Conservation (phyloP, 1,139 yeast genomes). For the Diutina neorugosa region DNA sequence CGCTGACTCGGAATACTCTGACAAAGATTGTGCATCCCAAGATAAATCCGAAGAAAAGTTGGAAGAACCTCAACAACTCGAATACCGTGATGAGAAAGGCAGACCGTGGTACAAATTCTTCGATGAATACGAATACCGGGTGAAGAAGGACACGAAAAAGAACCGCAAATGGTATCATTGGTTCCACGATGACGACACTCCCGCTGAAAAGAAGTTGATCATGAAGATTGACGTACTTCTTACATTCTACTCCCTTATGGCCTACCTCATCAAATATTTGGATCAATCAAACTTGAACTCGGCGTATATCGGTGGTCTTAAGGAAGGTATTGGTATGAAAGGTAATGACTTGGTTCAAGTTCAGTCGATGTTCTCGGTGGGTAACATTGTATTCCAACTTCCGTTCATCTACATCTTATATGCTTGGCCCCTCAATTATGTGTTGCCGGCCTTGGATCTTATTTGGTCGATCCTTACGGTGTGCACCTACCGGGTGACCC, state of each 20-base stretch:
- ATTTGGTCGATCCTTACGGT: slow-evolving; percentile 60
- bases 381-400: slow-evolving; percentile 45
- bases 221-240: slow-evolving; percentile 51
- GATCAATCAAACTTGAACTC: slow-evolving; percentile 50
- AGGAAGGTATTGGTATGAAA: slow-evolving; percentile 43
- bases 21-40: slow-evolving; percentile 7
- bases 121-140: slow-evolving; percentile 50
- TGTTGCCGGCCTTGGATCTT: slow-evolving; percentile 46
- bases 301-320: slow-evolving; percentile 61
- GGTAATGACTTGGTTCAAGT: slow-evolving; percentile 60
- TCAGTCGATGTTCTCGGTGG: slow-evolving; percentile 45
- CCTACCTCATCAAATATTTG: slow-evolving; percentile 61
- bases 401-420: slow-evolving; percentile 34
- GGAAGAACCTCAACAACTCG: slow-evolving; percentile 12
- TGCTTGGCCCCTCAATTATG: slow-evolving; percentile 40
- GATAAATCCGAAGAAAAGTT: slow-evolving; percentile 4
- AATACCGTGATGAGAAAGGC: slow-evolving; percentile 50
- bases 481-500: slow-evolving; percentile 34
- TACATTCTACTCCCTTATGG: slow-evolving; percentile 46
- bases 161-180: slow-evolving; percentile 49
- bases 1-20: not conserved
- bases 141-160: slow-evolving; percentile 20
- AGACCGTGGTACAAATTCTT: slow-evolving; percentile 55
- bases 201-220: slow-evolving; percentile 42
- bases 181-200: slow-evolving; percentile 48